Conservation (phyloP, 177 flowering plant genomes). For the Vitis hybrid region DNA sequence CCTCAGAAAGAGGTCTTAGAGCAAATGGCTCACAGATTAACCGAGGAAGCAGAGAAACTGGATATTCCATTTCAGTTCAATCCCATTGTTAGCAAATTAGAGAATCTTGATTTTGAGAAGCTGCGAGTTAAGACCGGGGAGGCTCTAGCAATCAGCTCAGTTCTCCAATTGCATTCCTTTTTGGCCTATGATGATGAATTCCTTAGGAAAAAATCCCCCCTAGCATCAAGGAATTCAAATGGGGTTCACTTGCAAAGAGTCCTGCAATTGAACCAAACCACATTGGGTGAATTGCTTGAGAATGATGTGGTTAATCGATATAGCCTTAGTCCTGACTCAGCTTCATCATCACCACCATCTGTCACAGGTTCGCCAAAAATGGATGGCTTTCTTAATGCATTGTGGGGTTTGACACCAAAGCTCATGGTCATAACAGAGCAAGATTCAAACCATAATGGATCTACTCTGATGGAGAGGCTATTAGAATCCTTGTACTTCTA, state of each 20-base stretch:
- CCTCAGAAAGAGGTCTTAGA: slow-evolving; percentile 80
- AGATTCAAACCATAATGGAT: slow-evolving; percentile 80
- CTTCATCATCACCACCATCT: slow-evolving; percentile 59
- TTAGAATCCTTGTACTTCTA: slow-evolving; percentile 76
- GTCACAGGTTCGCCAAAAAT: slow-evolving; percentile 37
- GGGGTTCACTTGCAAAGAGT: slow-evolving; percentile 46
- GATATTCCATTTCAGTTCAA: slow-evolving; percentile 95
- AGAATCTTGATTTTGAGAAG: slow-evolving; percentile 62
- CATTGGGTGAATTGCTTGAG: slow-evolving; percentile 53
- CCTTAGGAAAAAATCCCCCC: slow-evolving; percentile 33
- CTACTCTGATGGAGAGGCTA: slow-evolving; percentile 78
- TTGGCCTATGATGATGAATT: slow-evolving; percentile 60
- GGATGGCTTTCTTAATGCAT: slow-evolving; percentile 62
- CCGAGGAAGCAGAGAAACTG: slow-evolving; percentile 82
- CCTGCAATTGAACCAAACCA: slow-evolving; percentile 38
- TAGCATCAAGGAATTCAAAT: slow-evolving; percentile 35
- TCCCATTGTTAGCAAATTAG: slow-evolving; percentile 67
- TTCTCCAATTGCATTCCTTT: slow-evolving; percentile 76
- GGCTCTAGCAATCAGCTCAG: slow-evolving; percentile 85
- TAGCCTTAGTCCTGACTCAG: slow-evolving; percentile 67
- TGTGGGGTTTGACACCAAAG: slow-evolving; percentile 80
- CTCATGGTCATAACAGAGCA: slow-evolving; percentile 86
- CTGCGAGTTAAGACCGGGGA: slow-evolving; percentile 90
- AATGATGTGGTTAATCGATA: slow-evolving; percentile 52
- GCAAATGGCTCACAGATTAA: slow-evolving; percentile 64